These are phyloP conservation scores for Pyrus hybrid DNA, from an alignment of 331 rosid genomes.

Conservation along the genomic window DNA sequence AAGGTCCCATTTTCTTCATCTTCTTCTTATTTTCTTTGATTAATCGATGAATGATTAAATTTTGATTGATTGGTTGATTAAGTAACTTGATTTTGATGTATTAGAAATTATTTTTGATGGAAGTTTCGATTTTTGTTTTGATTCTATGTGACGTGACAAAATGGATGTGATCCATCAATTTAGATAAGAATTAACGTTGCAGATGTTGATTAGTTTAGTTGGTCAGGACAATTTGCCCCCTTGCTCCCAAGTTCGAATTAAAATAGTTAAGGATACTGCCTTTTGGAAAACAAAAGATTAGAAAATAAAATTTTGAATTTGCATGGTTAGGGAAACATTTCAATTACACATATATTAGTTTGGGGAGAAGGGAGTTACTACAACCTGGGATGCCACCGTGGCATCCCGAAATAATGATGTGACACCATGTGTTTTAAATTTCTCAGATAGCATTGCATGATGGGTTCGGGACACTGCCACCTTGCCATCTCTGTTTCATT, in stretches of 20 bases:
- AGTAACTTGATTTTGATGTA: no score
- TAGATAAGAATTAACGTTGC: background rate
- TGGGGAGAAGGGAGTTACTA: background rate
- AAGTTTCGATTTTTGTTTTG: no score
- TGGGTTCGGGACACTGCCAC: background rate
- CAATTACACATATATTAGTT: background rate
- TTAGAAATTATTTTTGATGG: no score
- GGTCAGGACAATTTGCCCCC: background rate
- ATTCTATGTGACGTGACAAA: no score
- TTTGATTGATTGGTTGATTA: no score
- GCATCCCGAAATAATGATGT: no score
- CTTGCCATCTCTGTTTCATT: background rate
- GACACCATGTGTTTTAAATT: background rate
- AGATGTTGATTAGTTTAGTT: background rate
- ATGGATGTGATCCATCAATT: no score
- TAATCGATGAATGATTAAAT: background rate
- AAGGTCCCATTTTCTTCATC: slow-evolving; percentile 36
- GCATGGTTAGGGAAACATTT: background rate
- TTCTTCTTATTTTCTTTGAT: background rate
- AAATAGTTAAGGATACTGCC: background rate
- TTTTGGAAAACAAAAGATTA: background rate
- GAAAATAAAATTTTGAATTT: background rate
- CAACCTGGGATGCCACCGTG: background rate
- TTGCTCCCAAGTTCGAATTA: no score
- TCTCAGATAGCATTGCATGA: background rate